phyloP scores from a whole-genome alignment of 805 yeast genomes.

The Suhomyces faveliae region DNA sequence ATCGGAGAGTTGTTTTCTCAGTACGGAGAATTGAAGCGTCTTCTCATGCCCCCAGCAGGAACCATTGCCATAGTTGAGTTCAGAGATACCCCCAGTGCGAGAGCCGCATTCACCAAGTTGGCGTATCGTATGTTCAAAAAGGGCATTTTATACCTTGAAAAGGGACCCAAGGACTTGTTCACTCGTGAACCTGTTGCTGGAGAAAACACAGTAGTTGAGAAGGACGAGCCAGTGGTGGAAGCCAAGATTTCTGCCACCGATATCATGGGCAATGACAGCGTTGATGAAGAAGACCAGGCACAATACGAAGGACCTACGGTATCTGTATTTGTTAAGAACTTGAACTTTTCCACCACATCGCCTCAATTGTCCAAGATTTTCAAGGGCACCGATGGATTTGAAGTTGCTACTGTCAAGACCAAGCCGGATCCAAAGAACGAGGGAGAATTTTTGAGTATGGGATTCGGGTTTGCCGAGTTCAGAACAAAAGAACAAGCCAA shows the following conservation, averaged over 20 bases:
- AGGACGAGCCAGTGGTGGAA: conserved; percentile 37
- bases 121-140: conserved; percentile 87
- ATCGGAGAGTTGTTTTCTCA: conserved; percentile 77
- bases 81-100: conserved; percentile 76
- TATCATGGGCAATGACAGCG: conserved; percentile 30
- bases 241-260: conserved; percentile 47
- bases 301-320: conserved; percentile 69
- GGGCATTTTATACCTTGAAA: conserved; percentile 84
- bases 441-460: conserved; percentile 82
- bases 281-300: conserved; percentile 37
- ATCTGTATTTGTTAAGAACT: conserved; percentile 87
- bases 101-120: conserved; percentile 84
- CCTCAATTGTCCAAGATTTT: conserved; percentile 58
- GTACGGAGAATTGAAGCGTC: conserved; percentile 74
- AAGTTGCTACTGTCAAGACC: conserved; percentile 76
- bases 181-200: conserved; percentile 50
- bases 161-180: conserved; percentile 86
- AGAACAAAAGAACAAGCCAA: conserved; percentile 74
- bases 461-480: conserved; percentile 95
- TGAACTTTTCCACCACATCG: conserved; percentile 78
- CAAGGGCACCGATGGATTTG: conserved; percentile 73
- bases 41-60: conserved; percentile 94
- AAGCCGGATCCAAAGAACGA: conserved; percentile 81
- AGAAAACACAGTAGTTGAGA: conserved; percentile 25
- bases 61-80: conserved; percentile 93